These are phyloP conservation scores for Myotisia sp. DNA, from an alignment of 2,329 filamentous ascomycete species.

Conservation along the genomic window DNA sequence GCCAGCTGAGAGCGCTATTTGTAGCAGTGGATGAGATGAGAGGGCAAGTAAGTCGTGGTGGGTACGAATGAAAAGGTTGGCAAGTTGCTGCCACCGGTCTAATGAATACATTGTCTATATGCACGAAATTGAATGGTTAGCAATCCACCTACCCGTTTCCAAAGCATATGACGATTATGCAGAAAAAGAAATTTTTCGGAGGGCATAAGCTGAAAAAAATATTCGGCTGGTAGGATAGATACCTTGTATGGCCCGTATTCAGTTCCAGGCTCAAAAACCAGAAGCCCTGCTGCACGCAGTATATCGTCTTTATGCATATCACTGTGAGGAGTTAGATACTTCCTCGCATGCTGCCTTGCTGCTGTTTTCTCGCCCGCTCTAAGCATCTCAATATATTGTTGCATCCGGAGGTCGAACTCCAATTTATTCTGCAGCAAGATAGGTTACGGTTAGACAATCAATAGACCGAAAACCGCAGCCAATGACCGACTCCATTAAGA, in stretches of 20 bases:
- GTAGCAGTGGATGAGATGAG: conserved; percentile 67
- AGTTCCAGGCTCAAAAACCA: conserved; percentile 57
- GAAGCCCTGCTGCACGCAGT: conserved; percentile 58
- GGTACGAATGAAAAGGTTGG: conserved; percentile 66
- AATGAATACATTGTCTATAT: conserved; percentile 55
- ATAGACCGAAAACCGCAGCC: neutral
- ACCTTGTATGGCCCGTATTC: conserved; percentile 47
- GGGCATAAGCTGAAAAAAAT: conserved; percentile 1
- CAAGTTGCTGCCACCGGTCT: conserved; percentile 60
- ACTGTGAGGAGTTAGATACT: conserved; percentile 58
- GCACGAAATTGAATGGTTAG: conserved; percentile 1
- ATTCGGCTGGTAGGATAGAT: too few relatives aligned
- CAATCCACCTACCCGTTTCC: too few relatives aligned
- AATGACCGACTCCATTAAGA: neutral
- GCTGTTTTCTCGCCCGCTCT: conserved; percentile 52
- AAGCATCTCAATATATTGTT: conserved; percentile 89
- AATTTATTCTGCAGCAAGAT: conserved; percentile 49
- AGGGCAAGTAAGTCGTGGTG: conserved; percentile 77
- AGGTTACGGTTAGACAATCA: neutral
- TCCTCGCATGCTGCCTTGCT: conserved; percentile 68
- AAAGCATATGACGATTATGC: conserved; percentile 15
- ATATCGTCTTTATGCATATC: conserved; percentile 56
- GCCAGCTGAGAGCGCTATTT: conserved; percentile 79
- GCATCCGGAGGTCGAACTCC: conserved; percentile 83
- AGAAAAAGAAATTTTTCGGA: neutral